A percentile compares a stretch with the other conserved stretches of the same genome.
phyloP scores from a whole-genome alignment of 179 eudicot species.

The Camellia oleifera region DNA sequence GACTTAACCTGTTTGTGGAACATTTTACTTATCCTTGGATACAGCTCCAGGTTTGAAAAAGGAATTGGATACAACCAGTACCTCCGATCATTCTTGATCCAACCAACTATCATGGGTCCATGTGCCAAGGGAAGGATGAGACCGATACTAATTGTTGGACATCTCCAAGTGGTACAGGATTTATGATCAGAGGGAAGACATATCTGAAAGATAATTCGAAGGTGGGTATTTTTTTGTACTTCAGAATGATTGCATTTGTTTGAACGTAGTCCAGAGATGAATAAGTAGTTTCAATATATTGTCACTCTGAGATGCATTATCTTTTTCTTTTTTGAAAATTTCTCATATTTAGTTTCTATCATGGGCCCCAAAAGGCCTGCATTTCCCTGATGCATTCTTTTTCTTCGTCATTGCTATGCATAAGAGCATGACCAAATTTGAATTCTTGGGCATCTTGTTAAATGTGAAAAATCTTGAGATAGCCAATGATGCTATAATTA shows the following conservation, averaged over 20 bases:
- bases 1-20: background rate
- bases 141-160: conserved; percentile 83
- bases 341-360: background rate
- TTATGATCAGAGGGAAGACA: conserved; percentile 90
- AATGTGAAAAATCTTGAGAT: background rate
- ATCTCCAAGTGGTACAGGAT: conserved; percentile 79
- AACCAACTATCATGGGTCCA: conserved; percentile 55
- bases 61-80: conserved; percentile 50
- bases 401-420: background rate
- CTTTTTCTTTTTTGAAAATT: background rate
- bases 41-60: conserved; percentile 45
- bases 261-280: background rate
- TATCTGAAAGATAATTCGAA: conserved; percentile 71
- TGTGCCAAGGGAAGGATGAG: conserved; percentile 73
- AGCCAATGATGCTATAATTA: background rate
- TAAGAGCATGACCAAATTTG: background rate
- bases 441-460: no score
- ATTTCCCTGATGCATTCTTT: background rate
- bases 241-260: conserved; percentile 2
- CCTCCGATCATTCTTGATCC: conserved; percentile 53
- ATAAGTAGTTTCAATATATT: background rate
- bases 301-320: background rate
- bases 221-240: conserved; percentile 38
- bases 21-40: conserved; percentile 17
- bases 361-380: background rate